Evolutionary conservation across 805 yeast species (phyloP).

Genomic region (Yarrowia sp.): DNA sequence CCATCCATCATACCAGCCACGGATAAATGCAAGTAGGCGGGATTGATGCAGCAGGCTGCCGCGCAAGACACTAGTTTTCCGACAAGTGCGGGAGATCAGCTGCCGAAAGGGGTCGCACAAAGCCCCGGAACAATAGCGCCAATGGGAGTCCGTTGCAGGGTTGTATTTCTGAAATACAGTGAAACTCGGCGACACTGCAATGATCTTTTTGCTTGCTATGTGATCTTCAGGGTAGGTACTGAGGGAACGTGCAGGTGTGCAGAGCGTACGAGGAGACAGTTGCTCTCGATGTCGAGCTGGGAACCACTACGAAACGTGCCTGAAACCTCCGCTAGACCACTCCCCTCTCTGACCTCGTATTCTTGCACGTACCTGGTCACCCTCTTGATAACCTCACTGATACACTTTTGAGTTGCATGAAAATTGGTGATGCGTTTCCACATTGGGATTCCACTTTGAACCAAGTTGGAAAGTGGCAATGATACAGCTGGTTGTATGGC

Average conservation of each 20-base stretch:
- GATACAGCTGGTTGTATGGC: too few species aligned
- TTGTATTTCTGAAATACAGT: too few species aligned
- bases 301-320: too few species aligned
- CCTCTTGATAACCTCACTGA: constrained; percentile 10
- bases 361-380: too few species aligned
- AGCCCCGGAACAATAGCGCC: background rate
- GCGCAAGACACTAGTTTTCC: background rate
- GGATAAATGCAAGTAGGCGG: constrained; percentile 20
- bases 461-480: background rate
- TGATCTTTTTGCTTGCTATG: too few species aligned
- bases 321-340: too few species aligned
- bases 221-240: too few species aligned
- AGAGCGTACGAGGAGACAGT: too few species aligned
- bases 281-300: background rate
- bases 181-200: too few species aligned
- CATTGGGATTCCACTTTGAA: constrained; percentile 1
- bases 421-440: constrained; percentile 22
- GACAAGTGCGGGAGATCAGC: background rate
- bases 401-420: constrained; percentile 17
- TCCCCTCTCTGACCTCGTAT: too few species aligned
- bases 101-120: background rate
- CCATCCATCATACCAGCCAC: constrained; percentile 10
- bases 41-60: constrained; percentile 1
- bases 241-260: too few species aligned
- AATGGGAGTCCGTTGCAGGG: background rate